Percentiles rank a stretch among this genome's conserved stretches.
These are phyloP conservation scores for Glaciozyma antarctica DNA, from an alignment of 768 basidiomycete species.

Conservation along the genomic window DNA sequence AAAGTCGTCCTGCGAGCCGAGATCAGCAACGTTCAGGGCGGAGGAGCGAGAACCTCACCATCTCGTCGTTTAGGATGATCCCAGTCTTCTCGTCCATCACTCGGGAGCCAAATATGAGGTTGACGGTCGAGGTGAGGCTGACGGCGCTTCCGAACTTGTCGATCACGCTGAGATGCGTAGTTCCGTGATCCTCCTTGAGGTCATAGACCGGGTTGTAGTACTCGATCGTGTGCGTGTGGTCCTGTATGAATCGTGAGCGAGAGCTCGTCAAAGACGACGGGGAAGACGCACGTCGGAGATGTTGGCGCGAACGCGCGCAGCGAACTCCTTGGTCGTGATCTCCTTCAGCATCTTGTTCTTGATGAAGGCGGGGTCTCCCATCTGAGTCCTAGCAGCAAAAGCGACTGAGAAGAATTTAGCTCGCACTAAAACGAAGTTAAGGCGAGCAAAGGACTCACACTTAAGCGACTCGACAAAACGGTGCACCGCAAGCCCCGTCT, in stretches of 20 bases:
- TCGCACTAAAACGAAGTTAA: accelerated
- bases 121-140: conserved; percentile 73
- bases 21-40: conserved; percentile 40
- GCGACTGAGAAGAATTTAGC: conserved; percentile 44
- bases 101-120: conserved; percentile 76
- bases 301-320: conserved; percentile 52
- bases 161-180: conserved; percentile 78
- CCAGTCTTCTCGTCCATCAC: conserved; percentile 82
- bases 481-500: conserved; percentile 61
- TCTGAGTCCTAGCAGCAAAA: conserved; percentile 64
- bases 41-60: conserved; percentile 28
- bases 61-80: conserved; percentile 80
- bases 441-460: conserved; percentile 44
- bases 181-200: conserved; percentile 71
- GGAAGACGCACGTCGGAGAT: conserved; percentile 64
- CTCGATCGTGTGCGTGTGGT: conserved; percentile 63
- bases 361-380: conserved; percentile 64
- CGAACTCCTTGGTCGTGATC: conserved; percentile 45
- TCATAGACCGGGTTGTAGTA: conserved; percentile 82
- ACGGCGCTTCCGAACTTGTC: conserved; percentile 83
- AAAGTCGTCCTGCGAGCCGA: conserved; percentile 51
- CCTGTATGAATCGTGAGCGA: conserved; percentile 45
- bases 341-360: conserved; percentile 24
- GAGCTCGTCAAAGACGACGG: conserved; percentile 3
- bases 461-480: conserved; percentile 76